Evolutionary conservation across 1,284 basidiomycete species (phyloP).

Genomic region (Sparassis latifolia): DNA sequence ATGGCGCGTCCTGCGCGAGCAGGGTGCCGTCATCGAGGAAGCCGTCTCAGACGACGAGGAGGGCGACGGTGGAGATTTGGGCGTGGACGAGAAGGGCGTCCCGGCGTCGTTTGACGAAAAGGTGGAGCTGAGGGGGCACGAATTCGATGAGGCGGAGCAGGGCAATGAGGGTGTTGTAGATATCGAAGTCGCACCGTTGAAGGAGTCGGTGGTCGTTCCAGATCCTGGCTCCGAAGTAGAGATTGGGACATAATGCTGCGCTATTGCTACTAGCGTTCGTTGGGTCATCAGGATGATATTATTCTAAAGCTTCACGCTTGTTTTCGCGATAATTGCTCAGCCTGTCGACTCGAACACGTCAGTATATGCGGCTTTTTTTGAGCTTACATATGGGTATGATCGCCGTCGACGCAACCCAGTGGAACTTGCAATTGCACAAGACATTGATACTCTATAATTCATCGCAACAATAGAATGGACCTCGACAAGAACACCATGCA

Average conservation of each 20-base stretch:
- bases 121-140: slow-evolving; percentile 6
- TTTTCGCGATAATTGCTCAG: no score
- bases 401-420: no score
- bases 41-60: slow-evolving; percentile 35
- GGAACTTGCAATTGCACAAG: no score
- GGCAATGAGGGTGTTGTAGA: slow-evolving; percentile 9
- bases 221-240: slow-evolving; percentile 7
- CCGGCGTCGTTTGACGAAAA: slow-evolving; percentile 22
- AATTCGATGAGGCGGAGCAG: slow-evolving; percentile 1
- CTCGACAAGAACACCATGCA: no score
- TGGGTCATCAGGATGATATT: no score
- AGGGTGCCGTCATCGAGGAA: slow-evolving; percentile 66
- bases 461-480: no score
- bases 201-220: slow-evolving; percentile 2
- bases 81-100: slow-evolving; percentile 18
- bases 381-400: no score
- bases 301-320: no score
- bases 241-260: slow-evolving; percentile 10
- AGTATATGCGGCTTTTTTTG: no score
- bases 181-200: slow-evolving; percentile 8
- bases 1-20: slow-evolving; percentile 49
- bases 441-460: no score
- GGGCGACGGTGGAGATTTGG: slow-evolving; percentile 12
- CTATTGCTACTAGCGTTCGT: no score
- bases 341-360: no score